Base-by-base conservation (phyloP, 2,329 filamentous ascomycete species). In the Colletotrichum sp. region DNA sequence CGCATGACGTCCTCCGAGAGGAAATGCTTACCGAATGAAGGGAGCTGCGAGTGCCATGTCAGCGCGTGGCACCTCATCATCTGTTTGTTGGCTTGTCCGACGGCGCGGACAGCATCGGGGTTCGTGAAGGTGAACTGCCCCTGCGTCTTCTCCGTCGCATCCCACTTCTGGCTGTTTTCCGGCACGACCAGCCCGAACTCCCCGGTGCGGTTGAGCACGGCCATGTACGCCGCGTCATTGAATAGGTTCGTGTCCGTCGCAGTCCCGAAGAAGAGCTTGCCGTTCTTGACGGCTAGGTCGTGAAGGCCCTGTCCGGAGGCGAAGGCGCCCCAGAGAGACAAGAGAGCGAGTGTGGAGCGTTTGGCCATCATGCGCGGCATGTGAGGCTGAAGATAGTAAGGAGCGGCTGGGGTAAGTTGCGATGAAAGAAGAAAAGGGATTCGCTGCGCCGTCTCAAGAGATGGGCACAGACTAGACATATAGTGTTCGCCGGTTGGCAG, bases 131-230 rank as follows among this genome's bases (percentile, higher is more conserved):
- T 90, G 87, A 93, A 94, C 69, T 88, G 83, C 67, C 87, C 87
- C 43, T 87, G 89, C 61, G 87, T 79, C 5, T 91, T 91, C 83
- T 94, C 92, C 52, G 86, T 91, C 80, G 89, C 87, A 72, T 91
- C 86, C 91, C 90, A 94, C 79, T 90, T 87, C 79, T 91, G 89
- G 24, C 88, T 87, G 80, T 93, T 93, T 70, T 89, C 89, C 0
- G 91, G 90, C 0, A 92, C 93, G 24, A 92, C 87, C 79, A 92
- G 89, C 21, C 91, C 92, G 79, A 93, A 94, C 78, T 93, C 90
- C 34, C 85, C 83, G 9, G 80, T 85, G 80, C 91, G 85, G 74
- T 86, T 87, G 52, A 93, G 83, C 75, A 92, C 89, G 4, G 83
- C 81, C 57, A 89, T 84, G 81, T 93, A 93, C 64, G 87, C 82